These are phyloP conservation scores for Blastobotrys buckinghamii DNA, from an alignment of 1,139 yeast species.

Conservation along the genomic window DNA sequence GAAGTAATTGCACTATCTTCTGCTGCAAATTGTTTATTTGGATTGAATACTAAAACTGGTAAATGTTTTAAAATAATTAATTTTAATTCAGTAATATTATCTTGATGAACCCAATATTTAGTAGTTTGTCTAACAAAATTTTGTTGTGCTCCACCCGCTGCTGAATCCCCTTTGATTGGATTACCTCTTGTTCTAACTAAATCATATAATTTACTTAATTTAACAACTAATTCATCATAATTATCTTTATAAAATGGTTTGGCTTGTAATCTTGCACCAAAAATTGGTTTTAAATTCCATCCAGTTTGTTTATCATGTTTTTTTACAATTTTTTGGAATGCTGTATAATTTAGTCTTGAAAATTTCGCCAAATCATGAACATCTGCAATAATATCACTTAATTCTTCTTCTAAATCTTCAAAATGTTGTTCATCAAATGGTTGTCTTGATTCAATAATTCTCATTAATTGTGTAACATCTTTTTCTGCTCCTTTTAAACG, in stretches of 20 bases:
- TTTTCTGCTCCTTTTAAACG: conserved; percentile 76
- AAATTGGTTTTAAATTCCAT: conserved; percentile 81
- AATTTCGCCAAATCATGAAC: conserved; percentile 95
- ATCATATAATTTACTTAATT: conserved; percentile 83
- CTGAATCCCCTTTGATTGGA: conserved; percentile 87
- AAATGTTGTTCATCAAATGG: conserved; percentile 64
- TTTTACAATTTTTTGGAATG: conserved; percentile 91
- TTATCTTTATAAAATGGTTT: conserved; percentile 95
- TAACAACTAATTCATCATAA: conserved; percentile 82
- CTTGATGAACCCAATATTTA: conserved; percentile 98
- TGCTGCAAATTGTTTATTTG: conserved; percentile 89
- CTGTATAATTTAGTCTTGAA: conserved; percentile 87
- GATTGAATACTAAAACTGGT: conserved; percentile 93
- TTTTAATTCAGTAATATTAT: conserved; percentile 95
- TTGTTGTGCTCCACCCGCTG: conserved; percentile 97
- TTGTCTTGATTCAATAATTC: conserved; percentile 35
- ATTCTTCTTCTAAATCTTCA: conserved; percentile 83
- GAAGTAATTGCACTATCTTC: conserved; percentile 97
- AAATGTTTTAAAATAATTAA: conserved; percentile 86
- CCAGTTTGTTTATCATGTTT: conserved; percentile 91
- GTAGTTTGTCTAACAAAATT: conserved; percentile 98
- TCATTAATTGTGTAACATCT: conserved; percentile 59
- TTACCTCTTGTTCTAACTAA: conserved; percentile 92
- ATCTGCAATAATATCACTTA: conserved; percentile 91
- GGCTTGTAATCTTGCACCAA: conserved; percentile 85